These are phyloP conservation scores for Nemania diffusa DNA, from an alignment of 2,329 filamentous ascomycete genomes.

Conservation along the genomic window DNA sequence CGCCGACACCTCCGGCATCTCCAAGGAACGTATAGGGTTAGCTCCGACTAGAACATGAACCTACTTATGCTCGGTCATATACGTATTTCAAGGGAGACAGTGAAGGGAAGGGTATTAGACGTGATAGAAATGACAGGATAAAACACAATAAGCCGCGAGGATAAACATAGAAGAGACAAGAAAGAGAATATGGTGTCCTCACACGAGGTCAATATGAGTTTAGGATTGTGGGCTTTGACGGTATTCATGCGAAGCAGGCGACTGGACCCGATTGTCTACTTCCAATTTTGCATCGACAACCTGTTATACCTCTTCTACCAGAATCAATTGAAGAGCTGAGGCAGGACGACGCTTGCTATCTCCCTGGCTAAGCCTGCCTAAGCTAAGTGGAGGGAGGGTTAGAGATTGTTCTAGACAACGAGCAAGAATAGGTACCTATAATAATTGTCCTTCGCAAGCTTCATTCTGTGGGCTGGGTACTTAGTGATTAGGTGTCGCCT, in stretches of 20 bases:
- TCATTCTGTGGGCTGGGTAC: too few relatives aligned
- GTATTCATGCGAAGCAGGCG: neutral
- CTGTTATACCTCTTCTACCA: neutral
- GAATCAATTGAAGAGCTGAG: neutral
- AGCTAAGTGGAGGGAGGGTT: neutral
- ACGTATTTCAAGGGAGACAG: neutral
- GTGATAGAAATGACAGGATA: neutral
- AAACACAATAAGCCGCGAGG: neutral
- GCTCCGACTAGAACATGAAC: neutral
- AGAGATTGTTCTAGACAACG: neutral
- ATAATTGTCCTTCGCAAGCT: neutral
- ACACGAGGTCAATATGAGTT: neutral
- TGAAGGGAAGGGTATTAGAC: neutral
- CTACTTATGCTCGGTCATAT: neutral
- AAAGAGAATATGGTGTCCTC: neutral
- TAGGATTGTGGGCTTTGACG: neutral
- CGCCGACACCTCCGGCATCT: slow-evolving; percentile 1
- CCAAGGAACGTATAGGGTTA: neutral
- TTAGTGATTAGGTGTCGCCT: neutral
- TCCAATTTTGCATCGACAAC: neutral
- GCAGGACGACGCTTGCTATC: neutral
- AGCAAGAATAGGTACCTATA: too few relatives aligned
- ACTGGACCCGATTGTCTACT: neutral
- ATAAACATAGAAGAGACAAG: neutral
- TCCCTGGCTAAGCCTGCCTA: neutral